Evolutionary conservation across 164 flowering plant species (phyloP), one percentile per base, ranked within the genome.

Genomic region (Umbellularia californica): DNA sequence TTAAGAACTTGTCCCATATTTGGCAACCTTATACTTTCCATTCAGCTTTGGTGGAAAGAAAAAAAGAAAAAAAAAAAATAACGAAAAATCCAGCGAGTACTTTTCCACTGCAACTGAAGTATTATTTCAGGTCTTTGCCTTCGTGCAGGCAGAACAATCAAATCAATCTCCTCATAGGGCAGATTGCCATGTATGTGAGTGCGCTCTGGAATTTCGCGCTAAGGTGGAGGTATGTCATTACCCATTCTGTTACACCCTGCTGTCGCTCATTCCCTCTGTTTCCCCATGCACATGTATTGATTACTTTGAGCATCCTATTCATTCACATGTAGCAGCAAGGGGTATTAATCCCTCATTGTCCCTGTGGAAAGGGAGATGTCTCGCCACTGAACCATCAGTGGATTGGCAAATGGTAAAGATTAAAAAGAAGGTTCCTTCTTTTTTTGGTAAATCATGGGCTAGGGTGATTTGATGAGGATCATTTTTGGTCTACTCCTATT

Each of bases 151-250:
- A 50, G 84, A 85, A 72, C 81, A 83, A 67, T 81, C 88, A 58
- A 87, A 80, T 64, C 73, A 70, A 72, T 69, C 88, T 33, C 89
- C 92, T 7, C 99, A 95, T 72, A 88, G 85, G 82, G 86, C 97
- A 71, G 89, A 87, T 58, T 95, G 99, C 76, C 99, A 95, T 79
- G 98, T 95, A 33, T 93, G 98, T 76, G 90, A 86, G 70, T 80
- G 90, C 82, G 78, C 87, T 27, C 78, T 95, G 50, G 96, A 90
- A 77, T 93, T 93, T 76, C 92, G 90, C 25, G 87, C 92, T 62
- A 93, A 86, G 77, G 88, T 83, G 69, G 99, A 90, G 99, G 98
- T 93, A 90, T 69, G 68, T 22, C 20, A 2, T 55, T 68, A 23
- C 28, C 70, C 50, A n/a, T 65, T 12, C 67, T 23, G 17, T 22